These are phyloP conservation scores for Lactarius hengduanensis DNA, from an alignment of 768 basidiomycete species.

Conservation along the genomic window DNA sequence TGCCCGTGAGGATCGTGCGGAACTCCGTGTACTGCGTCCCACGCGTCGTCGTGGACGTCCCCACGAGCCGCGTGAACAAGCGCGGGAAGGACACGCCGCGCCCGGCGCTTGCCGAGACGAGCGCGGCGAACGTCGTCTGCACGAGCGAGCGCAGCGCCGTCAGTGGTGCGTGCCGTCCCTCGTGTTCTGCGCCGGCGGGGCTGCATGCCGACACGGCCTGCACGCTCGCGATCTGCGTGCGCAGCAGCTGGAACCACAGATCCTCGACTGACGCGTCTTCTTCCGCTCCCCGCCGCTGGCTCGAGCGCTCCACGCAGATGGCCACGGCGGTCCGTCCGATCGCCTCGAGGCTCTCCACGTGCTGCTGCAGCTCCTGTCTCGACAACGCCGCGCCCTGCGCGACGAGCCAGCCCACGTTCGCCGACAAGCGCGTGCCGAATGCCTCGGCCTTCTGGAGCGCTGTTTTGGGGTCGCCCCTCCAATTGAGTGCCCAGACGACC, in stretches of 20 bases:
- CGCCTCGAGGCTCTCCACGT: constrained; percentile 51
- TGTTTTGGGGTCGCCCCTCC: constrained; percentile 55
- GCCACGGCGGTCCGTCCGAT: constrained; percentile 60
- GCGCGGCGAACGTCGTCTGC: constrained; percentile 77
- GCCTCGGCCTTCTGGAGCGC: constrained; percentile 67
- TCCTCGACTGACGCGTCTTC: constrained; percentile 61
- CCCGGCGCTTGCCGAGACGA: constrained; percentile 79
- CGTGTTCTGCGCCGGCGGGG: constrained; percentile 24
- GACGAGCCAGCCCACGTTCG: constrained; percentile 44
- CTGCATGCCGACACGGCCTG: constrained; percentile 59
- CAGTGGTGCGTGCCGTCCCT: constrained; percentile 39
- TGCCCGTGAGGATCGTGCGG: constrained; percentile 85
- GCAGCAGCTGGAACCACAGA: constrained; percentile 85
- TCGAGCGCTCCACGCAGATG: constrained; percentile 70
- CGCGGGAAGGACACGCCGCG: constrained; percentile 77
- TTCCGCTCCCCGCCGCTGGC: constrained; percentile 28
- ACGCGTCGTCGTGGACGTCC: constrained; percentile 49
- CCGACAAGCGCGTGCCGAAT: constrained; percentile 54
- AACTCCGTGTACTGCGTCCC: constrained; percentile 85
- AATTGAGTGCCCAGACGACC: constrained; percentile 76
- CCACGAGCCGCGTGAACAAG: constrained; percentile 88
- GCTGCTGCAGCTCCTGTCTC: constrained; percentile 34
- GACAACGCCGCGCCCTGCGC: constrained; percentile 9
- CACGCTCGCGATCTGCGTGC: constrained; percentile 76
- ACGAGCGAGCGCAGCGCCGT: constrained; percentile 67